phyloP scores from a whole-genome alignment of 805 yeast species.

The Scheffersomyces ergatensis region DNA sequence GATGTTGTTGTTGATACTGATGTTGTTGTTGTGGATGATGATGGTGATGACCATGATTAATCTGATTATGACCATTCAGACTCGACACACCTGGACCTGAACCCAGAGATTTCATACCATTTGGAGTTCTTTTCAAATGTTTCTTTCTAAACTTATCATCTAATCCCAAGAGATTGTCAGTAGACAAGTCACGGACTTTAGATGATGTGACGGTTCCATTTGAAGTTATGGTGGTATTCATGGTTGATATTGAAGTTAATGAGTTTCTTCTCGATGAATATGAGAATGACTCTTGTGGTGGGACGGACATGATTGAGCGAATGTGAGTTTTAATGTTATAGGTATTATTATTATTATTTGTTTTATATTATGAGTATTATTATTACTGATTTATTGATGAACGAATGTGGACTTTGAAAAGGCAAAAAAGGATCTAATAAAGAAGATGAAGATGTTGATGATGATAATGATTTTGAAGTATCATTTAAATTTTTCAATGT shows the following conservation, averaged over 20 bases:
- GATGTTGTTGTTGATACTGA: neutral
- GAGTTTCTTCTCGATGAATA: constrained; percentile 28
- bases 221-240: constrained; percentile 8
- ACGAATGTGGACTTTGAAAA: too few species aligned
- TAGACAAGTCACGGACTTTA: constrained; percentile 27
- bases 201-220: neutral
- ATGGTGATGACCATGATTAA: too few species aligned
- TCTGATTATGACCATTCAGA: neutral
- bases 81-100: neutral
- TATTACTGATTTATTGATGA: too few species aligned
- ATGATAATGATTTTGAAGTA: too few species aligned
- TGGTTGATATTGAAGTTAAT: constrained; percentile 25
- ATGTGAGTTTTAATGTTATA: too few species aligned
- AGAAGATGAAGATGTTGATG: too few species aligned
- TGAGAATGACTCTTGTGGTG: neutral
- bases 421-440: too few species aligned
- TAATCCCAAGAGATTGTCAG: constrained; percentile 35
- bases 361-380: too few species aligned
- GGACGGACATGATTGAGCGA: neutral
- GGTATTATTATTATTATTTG: too few species aligned
- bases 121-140: constrained; percentile 24
- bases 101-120: constrained; percentile 4
- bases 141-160: constrained; percentile 40
- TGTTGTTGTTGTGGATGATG: neutral
- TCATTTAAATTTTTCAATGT: too few species aligned